Base-by-base conservation (phyloP, 2,329 filamentous ascomycete genomes). In the Aureobasidium sp. region DNA sequence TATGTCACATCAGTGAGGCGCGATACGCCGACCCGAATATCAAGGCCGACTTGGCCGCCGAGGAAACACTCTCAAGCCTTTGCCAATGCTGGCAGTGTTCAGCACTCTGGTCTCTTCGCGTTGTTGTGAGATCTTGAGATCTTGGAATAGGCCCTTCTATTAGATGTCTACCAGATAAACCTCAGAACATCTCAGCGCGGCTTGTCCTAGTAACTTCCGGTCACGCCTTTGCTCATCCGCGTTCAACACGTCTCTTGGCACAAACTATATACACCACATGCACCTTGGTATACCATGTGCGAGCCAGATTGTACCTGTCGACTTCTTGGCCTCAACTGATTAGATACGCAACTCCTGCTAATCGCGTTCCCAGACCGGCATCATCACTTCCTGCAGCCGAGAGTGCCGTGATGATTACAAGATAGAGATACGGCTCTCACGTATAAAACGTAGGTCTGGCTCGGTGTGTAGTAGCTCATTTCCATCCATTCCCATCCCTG, bases 41-140 rank as follows among this genome's bases (percentile, higher is more conserved):
- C 53, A 56, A 56, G 53, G n/a, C 53, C 53, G 53, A 56, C 53
- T 56, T 56, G 53, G 53, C 53, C 36, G 53, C 53, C 53, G 53
- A 56, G 29, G 38, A 42, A 55, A 42, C 31, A 29, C 23, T n/a
- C 36, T 43, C 16, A 56, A 56, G 53, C 53, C n/a, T 43, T 56
- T 18, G 53, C 36, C 38, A 43, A 56, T 56, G 36, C 23, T 29
- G 53, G 53, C 53, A 29, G 53, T 56, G 53, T 38, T 56, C n/a
- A 56, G 43, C 53, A 29, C 23, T 29, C 36, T 56, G 15, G n/a
- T 13, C 33, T 27, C 13, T 27, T 36, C 38, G 38, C 15, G 38
- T 40, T 4, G 38, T 36, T 40, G 18, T 15, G 3, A 33, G 25
- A 40, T 25, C 23, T n/a, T 23, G 27, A 40, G n/a, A 29, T 56